phyloP scores from a whole-genome alignment of 495 filamentous ascomycete species.

The Durotheca rogersii region DNA sequence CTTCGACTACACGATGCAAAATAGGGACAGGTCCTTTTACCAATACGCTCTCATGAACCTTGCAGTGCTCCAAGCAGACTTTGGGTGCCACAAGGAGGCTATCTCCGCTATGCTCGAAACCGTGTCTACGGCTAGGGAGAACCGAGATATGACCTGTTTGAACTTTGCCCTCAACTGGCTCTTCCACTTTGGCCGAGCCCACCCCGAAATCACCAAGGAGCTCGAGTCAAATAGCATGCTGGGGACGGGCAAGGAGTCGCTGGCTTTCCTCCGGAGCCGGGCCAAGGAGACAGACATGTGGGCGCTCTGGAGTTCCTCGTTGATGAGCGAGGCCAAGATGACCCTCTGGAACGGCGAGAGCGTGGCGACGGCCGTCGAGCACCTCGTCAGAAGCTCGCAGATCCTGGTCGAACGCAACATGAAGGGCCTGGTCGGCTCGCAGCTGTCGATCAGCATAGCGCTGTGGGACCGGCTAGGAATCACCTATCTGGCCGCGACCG shows the following conservation, averaged over 20 bases:
- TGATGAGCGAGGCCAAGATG: constrained; percentile 85
- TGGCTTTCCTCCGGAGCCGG: constrained; percentile 82
- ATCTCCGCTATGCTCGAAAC: constrained; percentile 90
- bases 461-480: constrained; percentile 77
- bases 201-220: constrained; percentile 72
- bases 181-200: constrained; percentile 88
- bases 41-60: constrained; percentile 96
- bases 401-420: constrained; percentile 76
- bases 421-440: constrained; percentile 67
- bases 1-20: constrained; percentile 96
- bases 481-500: constrained; percentile 62
- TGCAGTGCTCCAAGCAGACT: constrained; percentile 91
- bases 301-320: constrained; percentile 77
- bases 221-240: constrained; percentile 70
- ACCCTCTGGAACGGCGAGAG: constrained; percentile 75
- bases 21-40: constrained; percentile 77
- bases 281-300: constrained; percentile 88
- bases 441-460: constrained; percentile 68
- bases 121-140: constrained; percentile 86
- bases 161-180: constrained; percentile 97
- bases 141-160: constrained; percentile 85
- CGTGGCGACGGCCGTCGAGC: constrained; percentile 72
- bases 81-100: constrained; percentile 89
- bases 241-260: constrained; percentile 75
- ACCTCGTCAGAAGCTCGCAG: constrained; percentile 77